Evolutionary conservation across 2,329 filamentous ascomycete genomes (phyloP).

Genomic region (Aspergillus terreus): DNA sequence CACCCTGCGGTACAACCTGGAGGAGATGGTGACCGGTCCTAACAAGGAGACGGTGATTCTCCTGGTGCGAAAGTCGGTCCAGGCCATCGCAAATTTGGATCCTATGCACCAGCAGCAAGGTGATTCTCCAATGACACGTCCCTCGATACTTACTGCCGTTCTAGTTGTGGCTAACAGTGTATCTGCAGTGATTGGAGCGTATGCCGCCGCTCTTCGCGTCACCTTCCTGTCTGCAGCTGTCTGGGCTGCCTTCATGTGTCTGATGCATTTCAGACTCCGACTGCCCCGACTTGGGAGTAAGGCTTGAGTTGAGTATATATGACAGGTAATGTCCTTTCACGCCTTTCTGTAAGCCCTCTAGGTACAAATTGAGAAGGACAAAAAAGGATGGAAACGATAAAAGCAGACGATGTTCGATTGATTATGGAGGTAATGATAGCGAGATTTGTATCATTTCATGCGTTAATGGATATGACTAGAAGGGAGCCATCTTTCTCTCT

Average conservation of each 20-base stretch:
- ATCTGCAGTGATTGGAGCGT: slow-evolving; percentile 32
- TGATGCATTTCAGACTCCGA: slow-evolving; percentile 29
- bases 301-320: slow-evolving; percentile 12
- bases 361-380: background rate
- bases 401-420: background rate
- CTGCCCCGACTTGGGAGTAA: slow-evolving; percentile 31
- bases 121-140: slow-evolving; percentile 18
- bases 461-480: no score
- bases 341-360: background rate
- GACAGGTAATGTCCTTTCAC: background rate
- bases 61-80: slow-evolving; percentile 50
- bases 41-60: slow-evolving; percentile 53
- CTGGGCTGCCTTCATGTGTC: slow-evolving; percentile 31
- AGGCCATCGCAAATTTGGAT: slow-evolving; percentile 45
- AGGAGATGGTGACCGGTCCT: slow-evolving; percentile 55
- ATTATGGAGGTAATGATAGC: background rate
- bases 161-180: slow-evolving; percentile 13
- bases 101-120: slow-evolving; percentile 46
- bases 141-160: no score
- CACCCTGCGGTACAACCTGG: slow-evolving; percentile 58
- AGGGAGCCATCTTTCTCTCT: no score
- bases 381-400: background rate
- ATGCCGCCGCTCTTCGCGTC: slow-evolving; percentile 32
- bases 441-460: background rate
- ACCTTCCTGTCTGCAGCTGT: slow-evolving; percentile 38